Percentiles rank a stretch among this genome's conserved stretches.
phyloP scores from a whole-genome alignment of 768 basidiomycete species.

The Tricholoma flavovirens region DNA sequence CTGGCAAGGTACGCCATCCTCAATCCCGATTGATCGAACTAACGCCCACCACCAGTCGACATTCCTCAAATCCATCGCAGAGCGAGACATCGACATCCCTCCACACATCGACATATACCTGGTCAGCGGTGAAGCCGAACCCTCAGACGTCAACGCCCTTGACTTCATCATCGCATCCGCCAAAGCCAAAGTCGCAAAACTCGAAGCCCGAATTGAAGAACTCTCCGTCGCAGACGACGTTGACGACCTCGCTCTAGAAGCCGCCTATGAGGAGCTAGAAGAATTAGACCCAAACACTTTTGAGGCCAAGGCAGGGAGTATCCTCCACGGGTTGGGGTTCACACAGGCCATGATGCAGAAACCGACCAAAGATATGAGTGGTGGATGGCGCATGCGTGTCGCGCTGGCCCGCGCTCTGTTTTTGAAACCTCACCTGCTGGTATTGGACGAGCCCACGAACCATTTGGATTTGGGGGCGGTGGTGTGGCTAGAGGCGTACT shows the following conservation, averaged over 20 bases:
- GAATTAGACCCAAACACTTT: slow-evolving; percentile 95
- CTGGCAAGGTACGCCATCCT: slow-evolving; percentile 78
- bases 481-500: slow-evolving; percentile 97
- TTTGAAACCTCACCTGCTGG: slow-evolving; percentile 90
- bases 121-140: slow-evolving; percentile 93
- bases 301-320: slow-evolving; percentile 91
- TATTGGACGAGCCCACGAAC: slow-evolving; percentile 91
- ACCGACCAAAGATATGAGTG: slow-evolving; percentile 97
- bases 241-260: slow-evolving; percentile 83
- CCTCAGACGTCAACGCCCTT: slow-evolving; percentile 90
- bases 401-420: slow-evolving; percentile 94
- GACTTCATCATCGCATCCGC: slow-evolving; percentile 96
- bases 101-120: slow-evolving; percentile 97
- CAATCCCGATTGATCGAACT: neutral
- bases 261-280: slow-evolving; percentile 92
- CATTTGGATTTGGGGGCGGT: slow-evolving; percentile 96
- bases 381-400: slow-evolving; percentile 99
- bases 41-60: slow-evolving; percentile 59
- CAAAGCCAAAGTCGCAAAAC: slow-evolving; percentile 84
- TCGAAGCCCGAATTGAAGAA: slow-evolving; percentile 93
- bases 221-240: slow-evolving; percentile 84
- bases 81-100: slow-evolving; percentile 93
- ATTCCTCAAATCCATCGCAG: slow-evolving; percentile 91
- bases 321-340: slow-evolving; percentile 98
- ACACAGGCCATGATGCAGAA: slow-evolving; percentile 86